phyloP scores from a whole-genome alignment of 371 early-diverging fungal species.

The Mycotypha africana region DNA sequence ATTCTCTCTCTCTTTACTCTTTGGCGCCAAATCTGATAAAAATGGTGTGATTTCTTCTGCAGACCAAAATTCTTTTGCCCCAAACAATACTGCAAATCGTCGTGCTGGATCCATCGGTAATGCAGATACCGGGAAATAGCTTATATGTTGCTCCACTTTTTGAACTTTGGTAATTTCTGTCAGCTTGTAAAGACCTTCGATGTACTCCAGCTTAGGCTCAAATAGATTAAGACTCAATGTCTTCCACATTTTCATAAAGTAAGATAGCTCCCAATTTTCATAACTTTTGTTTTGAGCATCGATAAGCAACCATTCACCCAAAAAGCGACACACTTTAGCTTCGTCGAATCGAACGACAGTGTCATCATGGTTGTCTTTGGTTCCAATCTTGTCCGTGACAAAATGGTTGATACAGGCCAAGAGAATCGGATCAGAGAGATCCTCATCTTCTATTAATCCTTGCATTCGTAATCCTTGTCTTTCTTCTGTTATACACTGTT shows the following conservation, averaged over 20 bases:
- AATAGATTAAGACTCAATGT: slow-evolving; percentile 30
- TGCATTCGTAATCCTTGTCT: slow-evolving; percentile 4
- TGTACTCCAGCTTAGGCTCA: slow-evolving; percentile 19
- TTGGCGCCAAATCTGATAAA: slow-evolving; percentile 44
- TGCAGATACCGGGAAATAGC: slow-evolving; percentile 43
- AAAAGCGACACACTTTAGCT: slow-evolving; percentile 28
- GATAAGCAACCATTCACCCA: slow-evolving; percentile 31
- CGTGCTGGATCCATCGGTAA: slow-evolving; percentile 47
- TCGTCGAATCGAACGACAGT: slow-evolving; percentile 16
- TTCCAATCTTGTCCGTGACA: not conserved
- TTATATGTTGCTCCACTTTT: slow-evolving; percentile 24
- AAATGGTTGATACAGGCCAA: slow-evolving; percentile 26
- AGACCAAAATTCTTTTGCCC: slow-evolving; percentile 45
- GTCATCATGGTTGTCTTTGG: not conserved
- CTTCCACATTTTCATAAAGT: slow-evolving; percentile 44
- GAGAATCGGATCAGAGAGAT: slow-evolving; percentile 25
- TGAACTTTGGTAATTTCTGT: slow-evolving; percentile 16
- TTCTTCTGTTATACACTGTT: slow-evolving; percentile 20
- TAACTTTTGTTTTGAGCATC: slow-evolving; percentile 3
- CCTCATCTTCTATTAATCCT: slow-evolving; percentile 10
- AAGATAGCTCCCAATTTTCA: slow-evolving; percentile 43
- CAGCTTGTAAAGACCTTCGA: slow-evolving; percentile 20
- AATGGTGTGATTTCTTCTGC: slow-evolving; percentile 47
- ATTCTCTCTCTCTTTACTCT: slow-evolving; percentile 42
- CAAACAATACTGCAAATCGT: slow-evolving; percentile 48